These are phyloP conservation scores for Saturnispora hagleri DNA, from an alignment of 805 yeast genomes.

Conservation along the genomic window DNA sequence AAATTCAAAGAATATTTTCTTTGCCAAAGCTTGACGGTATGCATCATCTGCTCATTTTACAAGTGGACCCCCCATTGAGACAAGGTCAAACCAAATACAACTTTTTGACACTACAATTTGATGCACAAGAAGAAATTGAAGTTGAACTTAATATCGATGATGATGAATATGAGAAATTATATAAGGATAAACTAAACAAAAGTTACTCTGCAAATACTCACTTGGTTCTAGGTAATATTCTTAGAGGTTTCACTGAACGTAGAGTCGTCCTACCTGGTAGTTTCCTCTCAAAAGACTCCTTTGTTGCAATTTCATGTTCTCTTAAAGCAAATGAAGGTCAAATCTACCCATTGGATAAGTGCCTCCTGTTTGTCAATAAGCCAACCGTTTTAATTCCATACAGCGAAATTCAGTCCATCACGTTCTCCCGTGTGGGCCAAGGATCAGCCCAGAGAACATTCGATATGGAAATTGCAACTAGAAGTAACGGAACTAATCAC, in stretches of 20 bases:
- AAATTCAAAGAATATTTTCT: slow-evolving; percentile 82
- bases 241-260: slow-evolving; percentile 84
- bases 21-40: slow-evolving; percentile 92
- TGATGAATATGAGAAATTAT: slow-evolving; percentile 66
- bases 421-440: slow-evolving; percentile 83
- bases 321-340: slow-evolving; percentile 94
- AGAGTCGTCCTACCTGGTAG: slow-evolving; percentile 80
- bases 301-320: slow-evolving; percentile 85
- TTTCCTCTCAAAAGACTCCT: slow-evolving; percentile 64
- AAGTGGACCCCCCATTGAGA: slow-evolving; percentile 93
- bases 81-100: slow-evolving; percentile 98
- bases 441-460: slow-evolving; percentile 81
- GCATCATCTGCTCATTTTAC: slow-evolving; percentile 79
- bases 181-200: slow-evolving; percentile 65
- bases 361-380: slow-evolving; percentile 83
- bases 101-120: slow-evolving; percentile 81
- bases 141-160: slow-evolving; percentile 81
- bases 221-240: slow-evolving; percentile 76
- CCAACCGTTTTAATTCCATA: slow-evolving; percentile 90
- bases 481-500: slow-evolving; percentile 59
- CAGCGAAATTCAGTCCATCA: slow-evolving; percentile 65
- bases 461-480: slow-evolving; percentile 73
- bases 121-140: slow-evolving; percentile 84
- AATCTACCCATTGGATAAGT: slow-evolving; percentile 84
- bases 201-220: slow-evolving; percentile 71